These are phyloP conservation scores for Incumbomyces lentus DNA, from an alignment of 2,329 filamentous ascomycete species.

Conservation along the genomic window DNA sequence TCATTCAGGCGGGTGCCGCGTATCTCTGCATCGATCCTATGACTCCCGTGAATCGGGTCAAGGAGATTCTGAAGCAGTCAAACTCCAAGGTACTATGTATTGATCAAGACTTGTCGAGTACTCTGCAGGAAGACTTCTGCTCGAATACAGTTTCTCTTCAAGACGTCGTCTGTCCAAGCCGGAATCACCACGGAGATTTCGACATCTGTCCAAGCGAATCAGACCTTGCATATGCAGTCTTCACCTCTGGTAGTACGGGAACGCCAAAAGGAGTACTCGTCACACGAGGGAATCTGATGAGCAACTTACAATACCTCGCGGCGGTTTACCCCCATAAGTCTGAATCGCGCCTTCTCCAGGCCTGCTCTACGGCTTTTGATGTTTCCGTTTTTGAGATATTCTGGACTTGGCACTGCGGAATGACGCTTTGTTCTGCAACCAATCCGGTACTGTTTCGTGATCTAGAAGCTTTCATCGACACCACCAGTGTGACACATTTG, in stretches of 20 bases:
- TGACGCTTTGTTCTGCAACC: conserved; percentile 64
- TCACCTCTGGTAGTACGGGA: conserved; percentile 75
- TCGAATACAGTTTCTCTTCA: not conserved
- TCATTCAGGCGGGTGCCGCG: conserved; percentile 63
- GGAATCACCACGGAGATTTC: not conserved
- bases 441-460: conserved; percentile 67
- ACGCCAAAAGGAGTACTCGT: conserved; percentile 70
- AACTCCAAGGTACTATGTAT: conserved; percentile 14
- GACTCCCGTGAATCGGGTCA: conserved; percentile 53
- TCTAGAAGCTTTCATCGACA: conserved; percentile 56
- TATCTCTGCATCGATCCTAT: conserved; percentile 70
- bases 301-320: conserved; percentile 60
- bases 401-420: conserved; percentile 67
- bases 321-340: conserved; percentile 51
- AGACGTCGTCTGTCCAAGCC: not conserved
- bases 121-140: not conserved
- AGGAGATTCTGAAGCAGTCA: conserved; percentile 53
- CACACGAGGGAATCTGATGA: conserved; percentile 63
- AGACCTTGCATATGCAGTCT: conserved; percentile 64
- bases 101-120: not conserved
- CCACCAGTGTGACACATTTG: conserved; percentile 61
- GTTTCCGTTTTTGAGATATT: conserved; percentile 87
- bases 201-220: not conserved
- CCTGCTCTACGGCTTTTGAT: conserved; percentile 76
- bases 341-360: conserved; percentile 59